Conservation (phyloP, 1,284 basidiomycete genomes). For the Phenoliferia sp. region DNA sequence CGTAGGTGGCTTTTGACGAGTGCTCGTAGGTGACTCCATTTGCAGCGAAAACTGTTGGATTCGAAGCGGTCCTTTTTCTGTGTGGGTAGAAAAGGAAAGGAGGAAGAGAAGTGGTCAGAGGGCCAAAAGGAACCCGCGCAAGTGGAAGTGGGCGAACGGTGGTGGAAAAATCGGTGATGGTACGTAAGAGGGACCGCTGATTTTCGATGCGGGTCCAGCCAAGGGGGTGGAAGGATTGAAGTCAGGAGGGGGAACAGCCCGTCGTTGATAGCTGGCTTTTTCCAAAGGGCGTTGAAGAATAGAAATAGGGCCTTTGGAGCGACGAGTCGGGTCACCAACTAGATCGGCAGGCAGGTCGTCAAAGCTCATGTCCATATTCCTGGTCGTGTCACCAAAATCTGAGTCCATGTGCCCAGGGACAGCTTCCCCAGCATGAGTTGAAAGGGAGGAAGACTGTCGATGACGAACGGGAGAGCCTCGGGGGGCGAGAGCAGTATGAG, state of each 20-base stretch:
- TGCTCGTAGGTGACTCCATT: background rate
- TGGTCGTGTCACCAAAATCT: background rate
- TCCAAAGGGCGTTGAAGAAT: background rate
- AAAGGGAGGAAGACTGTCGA: too few relatives aligned
- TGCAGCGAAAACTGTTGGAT: too few relatives aligned
- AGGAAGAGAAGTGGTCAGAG: background rate
- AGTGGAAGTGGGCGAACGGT: background rate
- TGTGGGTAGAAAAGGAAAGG: background rate
- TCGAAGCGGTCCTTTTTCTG: background rate
- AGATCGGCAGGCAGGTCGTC: background rate
- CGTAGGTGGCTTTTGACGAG: slow-evolving; percentile 19
- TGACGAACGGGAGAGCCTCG: background rate
- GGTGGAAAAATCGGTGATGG: background rate
- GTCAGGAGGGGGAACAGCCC: background rate
- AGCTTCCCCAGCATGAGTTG: background rate
- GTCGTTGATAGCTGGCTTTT: slow-evolving; percentile 14
- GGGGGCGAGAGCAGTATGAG: background rate
- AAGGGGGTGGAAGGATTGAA: background rate
- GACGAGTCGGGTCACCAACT: background rate
- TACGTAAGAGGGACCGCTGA: background rate
- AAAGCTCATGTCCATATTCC: slow-evolving; percentile 14
- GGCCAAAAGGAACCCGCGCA: background rate
- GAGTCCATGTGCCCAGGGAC: too few relatives aligned
- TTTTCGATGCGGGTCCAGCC: background rate
- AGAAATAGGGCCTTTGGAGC: background rate